Evolutionary conservation across 2,329 filamentous ascomycete species (phyloP).

Genomic region (Amphichorda felina): DNA sequence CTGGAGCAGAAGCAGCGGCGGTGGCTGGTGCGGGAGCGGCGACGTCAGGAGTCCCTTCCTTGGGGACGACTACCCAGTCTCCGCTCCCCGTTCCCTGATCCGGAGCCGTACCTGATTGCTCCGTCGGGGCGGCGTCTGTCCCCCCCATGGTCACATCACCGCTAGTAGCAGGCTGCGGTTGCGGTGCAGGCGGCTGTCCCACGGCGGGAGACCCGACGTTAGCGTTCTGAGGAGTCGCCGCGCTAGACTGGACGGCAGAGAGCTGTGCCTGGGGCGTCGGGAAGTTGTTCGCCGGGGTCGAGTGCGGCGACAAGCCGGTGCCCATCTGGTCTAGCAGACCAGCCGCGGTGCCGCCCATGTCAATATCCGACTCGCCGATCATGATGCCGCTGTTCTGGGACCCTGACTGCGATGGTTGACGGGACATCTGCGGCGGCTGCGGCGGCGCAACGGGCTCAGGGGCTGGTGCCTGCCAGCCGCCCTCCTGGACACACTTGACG

Average conservation of each 20-base stretch:
- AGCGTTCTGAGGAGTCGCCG: slow-evolving; percentile 39
- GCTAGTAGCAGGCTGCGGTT: slow-evolving; percentile 4
- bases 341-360: slow-evolving; percentile 53
- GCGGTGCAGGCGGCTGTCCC: slow-evolving; percentile 8
- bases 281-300: slow-evolving; percentile 49
- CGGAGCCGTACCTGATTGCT: slow-evolving; percentile 28
- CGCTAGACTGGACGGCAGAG: slow-evolving; percentile 43
- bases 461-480: slow-evolving; percentile 56
- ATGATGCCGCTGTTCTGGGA: slow-evolving; percentile 44
- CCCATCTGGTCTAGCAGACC: slow-evolving; percentile 60
- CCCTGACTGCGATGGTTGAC: slow-evolving; percentile 39
- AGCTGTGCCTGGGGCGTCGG: slow-evolving; percentile 47
- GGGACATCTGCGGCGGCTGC: slow-evolving; percentile 27
- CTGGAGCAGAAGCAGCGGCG: slow-evolving; percentile 5
- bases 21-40: slow-evolving; percentile 9
- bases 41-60: slow-evolving; percentile 29
- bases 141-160: slow-evolving; percentile 40
- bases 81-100: slow-evolving; percentile 40
- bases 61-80: slow-evolving; percentile 68
- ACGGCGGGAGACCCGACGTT: slow-evolving; percentile 31
- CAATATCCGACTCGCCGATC: slow-evolving; percentile 48
- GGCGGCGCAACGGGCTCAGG: slow-evolving; percentile 26
- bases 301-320: slow-evolving; percentile 44
- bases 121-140: slow-evolving; percentile 24
- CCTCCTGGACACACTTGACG: slow-evolving; percentile 64